These are phyloP conservation scores for Flagelloscypha sp. DNA, from an alignment of 768 basidiomycete genomes.

Conservation along the genomic window DNA sequence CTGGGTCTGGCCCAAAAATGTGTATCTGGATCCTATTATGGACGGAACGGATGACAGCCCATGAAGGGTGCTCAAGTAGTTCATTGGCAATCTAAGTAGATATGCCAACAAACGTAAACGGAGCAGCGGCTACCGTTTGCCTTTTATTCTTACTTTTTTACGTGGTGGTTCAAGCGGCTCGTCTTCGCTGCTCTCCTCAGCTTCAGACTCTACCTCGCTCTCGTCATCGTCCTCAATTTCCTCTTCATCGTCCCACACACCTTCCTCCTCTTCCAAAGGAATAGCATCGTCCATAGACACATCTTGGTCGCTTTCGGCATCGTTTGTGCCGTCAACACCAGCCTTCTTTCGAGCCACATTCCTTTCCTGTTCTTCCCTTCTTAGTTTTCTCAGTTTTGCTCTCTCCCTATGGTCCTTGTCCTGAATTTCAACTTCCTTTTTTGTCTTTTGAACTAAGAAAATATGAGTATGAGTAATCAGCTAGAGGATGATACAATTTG, in stretches of 20 bases:
- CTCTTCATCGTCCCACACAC: constrained; percentile 34
- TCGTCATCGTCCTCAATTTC: constrained; percentile 30
- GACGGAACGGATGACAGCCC: too few relatives aligned
- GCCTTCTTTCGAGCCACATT: constrained; percentile 84
- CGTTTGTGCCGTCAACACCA: constrained; percentile 22
- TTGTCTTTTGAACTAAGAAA: constrained; percentile 80
- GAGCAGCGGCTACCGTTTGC: constrained; percentile 31
- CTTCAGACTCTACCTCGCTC: constrained; percentile 17
- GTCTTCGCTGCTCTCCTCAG: constrained; percentile 39
- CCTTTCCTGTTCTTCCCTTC: constrained; percentile 83
- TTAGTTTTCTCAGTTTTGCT: constrained; percentile 63
- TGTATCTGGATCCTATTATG: too few relatives aligned
- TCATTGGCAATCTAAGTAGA: too few relatives aligned
- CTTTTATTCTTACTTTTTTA: constrained; percentile 47
- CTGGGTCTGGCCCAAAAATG: too few relatives aligned
- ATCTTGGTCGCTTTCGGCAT: constrained; percentile 23
- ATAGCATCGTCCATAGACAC: constrained; percentile 29
- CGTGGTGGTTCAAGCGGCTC: constrained; percentile 39
- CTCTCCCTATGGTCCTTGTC: constrained; percentile 73
- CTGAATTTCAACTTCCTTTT: constrained; percentile 58
- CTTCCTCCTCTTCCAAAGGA: constrained; percentile 33
- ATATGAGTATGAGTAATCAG: constrained; percentile 3
- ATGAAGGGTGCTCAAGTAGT: too few relatives aligned
- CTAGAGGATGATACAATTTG: constrained; percentile 4
- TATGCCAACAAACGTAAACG: neutral